phyloP scores from a whole-genome alignment of 2,329 filamentous ascomycete genomes.

The Didymella segeticola region DNA sequence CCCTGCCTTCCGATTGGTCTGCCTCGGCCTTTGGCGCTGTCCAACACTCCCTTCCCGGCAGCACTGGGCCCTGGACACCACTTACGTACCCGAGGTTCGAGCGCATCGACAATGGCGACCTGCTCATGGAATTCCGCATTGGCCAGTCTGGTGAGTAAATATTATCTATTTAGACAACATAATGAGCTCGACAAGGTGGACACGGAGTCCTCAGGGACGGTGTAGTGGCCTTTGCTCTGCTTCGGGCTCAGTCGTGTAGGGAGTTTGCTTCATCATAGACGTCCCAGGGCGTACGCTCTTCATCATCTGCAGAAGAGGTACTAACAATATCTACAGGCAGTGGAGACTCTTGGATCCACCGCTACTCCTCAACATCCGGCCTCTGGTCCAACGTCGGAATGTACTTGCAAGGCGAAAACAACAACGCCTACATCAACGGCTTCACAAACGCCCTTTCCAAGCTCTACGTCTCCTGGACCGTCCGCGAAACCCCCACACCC shows the following conservation, averaged over 20 bases:
- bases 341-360: constrained; percentile 58
- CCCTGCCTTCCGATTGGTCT: constrained; percentile 35
- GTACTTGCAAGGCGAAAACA: constrained; percentile 54
- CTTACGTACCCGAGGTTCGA: constrained; percentile 61
- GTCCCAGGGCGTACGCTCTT: no score
- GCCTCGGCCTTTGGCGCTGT: constrained; percentile 39
- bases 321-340: constrained; percentile 36
- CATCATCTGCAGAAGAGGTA: no score
- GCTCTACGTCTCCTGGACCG: constrained; percentile 59
- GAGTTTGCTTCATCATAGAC: no score
- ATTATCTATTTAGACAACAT: no score
- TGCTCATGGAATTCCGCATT: constrained; percentile 60
- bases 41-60: constrained; percentile 39
- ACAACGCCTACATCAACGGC: constrained; percentile 62
- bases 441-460: constrained; percentile 47
- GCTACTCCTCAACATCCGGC: constrained; percentile 49
- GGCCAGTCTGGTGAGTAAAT: constrained; percentile 58
- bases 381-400: constrained; percentile 51
- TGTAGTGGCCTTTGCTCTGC: no score
- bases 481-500: constrained; percentile 56
- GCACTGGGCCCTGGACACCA: constrained; percentile 43
- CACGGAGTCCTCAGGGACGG: no score
- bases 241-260: no score
- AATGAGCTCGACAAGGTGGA: no score
- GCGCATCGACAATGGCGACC: constrained; percentile 44